phyloP scores from a whole-genome alignment of 1,139 yeast species.

The Wickerhamomyces sp. region DNA sequence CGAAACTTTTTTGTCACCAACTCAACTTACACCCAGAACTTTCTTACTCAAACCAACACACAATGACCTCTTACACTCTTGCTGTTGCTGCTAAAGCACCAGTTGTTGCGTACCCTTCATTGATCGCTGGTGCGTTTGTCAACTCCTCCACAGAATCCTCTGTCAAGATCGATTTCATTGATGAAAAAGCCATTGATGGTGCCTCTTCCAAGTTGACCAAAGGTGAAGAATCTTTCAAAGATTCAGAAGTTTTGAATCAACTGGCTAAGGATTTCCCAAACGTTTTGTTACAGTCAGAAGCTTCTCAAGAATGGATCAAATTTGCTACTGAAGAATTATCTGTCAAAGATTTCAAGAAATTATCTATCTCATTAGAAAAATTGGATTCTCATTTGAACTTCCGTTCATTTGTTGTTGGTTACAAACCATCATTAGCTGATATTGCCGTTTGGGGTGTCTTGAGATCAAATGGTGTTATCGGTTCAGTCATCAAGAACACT shows the following conservation, averaged over 20 bases:
- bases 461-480: conserved; percentile 90
- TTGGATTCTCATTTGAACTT: conserved; percentile 81
- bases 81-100: conserved; percentile 85
- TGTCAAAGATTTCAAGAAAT: conserved; percentile 82
- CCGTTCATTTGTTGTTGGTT: conserved; percentile 74
- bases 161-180: conserved; percentile 60
- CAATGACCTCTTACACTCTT: conserved; percentile 32
- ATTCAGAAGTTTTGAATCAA: conserved; percentile 40
- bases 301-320: conserved; percentile 57
- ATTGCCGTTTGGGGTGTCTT: conserved; percentile 90
- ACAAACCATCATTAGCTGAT: conserved; percentile 68
- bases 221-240: conserved; percentile 31
- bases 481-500: conserved; percentile 80
- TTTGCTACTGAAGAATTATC: conserved; percentile 66
- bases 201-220: conserved; percentile 28
- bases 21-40: no score
- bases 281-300: conserved; percentile 37
- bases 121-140: conserved; percentile 73
- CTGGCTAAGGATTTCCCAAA: conserved; percentile 42
- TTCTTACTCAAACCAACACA: no score
- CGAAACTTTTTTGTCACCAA: not conserved
- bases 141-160: conserved; percentile 49
- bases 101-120: conserved; percentile 70
- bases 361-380: conserved; percentile 71
- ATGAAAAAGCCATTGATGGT: conserved; percentile 45